Evolutionary conservation across 2,329 filamentous ascomycete species (phyloP), one percentile per base, ranked within the genome.

Genomic region (Neoarthrinium moseri): DNA sequence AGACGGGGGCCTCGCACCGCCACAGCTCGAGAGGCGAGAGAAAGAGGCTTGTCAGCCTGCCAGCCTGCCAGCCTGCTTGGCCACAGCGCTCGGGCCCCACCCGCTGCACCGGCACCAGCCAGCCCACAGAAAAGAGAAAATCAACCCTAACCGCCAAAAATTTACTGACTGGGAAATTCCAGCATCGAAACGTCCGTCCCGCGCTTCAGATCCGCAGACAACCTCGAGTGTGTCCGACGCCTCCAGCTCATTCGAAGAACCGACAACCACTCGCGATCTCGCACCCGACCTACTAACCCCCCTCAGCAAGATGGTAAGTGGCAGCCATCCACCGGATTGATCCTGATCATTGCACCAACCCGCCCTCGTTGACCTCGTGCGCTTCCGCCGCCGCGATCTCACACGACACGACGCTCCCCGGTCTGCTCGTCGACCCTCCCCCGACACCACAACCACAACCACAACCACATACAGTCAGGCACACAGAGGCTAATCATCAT

Each of bases 401-500:
- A 34, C 32, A 34, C 32, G 32, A 34, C 32, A 34, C 13, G 7
- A 12, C 32, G 18, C n/a, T 11, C 7, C 32, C n/a, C 32, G n/a
- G n/a, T n/a, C n/a, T n/a, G n/a, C n/a, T n/a, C n/a, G n/a, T 15
- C 32, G 7, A n/a, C 32, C 3, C 8, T 12, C n/a, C 7, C n/a
- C 32, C 32, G 32, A 34, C n/a, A 34, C n/a, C 32, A 17, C 32
- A 10, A 7, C n/a, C 32, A 34, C 33, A 20, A 35, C 33, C 17
- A 35, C 33, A 35, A 22, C 33, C 13, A 32, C 29, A 8, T 32
- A 17, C 18, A 22, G 17, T n/a, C 33, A 35, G 17, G 29, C 29
- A 32, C 11, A 32, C 6, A 8, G 17, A 38, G 38, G 52, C 56
- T 58, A 55, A 59, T 49, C 35, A 24, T 42, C 23, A 37, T 52